Conservation (phyloP, 768 basidiomycete genomes). For the Lepiota venenata region DNA sequence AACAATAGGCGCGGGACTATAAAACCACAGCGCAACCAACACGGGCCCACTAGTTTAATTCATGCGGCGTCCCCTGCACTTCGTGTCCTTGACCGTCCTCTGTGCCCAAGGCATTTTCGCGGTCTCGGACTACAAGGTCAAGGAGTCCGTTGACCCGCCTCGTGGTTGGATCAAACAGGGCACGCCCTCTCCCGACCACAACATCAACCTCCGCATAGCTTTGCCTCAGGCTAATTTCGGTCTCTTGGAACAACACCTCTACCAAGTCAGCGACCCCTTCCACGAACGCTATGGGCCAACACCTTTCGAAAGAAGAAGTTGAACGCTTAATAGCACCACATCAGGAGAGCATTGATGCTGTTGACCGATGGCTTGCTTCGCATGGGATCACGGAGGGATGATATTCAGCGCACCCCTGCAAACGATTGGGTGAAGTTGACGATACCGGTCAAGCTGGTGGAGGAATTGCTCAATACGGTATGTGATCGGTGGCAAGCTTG, state of each 20-base stretch:
- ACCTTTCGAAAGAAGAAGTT: conserved; percentile 64
- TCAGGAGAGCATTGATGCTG: conserved; percentile 46
- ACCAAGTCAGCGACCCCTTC: conserved; percentile 52
- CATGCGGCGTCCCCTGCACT: conserved; percentile 10
- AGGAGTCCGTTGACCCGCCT: conserved; percentile 35
- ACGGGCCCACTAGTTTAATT: neutral
- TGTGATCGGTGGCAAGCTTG: neutral
- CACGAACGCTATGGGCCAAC: conserved; percentile 48
- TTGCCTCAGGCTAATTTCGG: conserved; percentile 49
- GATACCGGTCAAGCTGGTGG: conserved; percentile 55
- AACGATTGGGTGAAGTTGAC: conserved; percentile 64
- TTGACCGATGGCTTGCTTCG: conserved; percentile 57
- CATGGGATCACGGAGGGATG: conserved; percentile 48
- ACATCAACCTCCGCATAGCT: conserved; percentile 53
- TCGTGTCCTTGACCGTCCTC: neutral
- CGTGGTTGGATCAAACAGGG: conserved; percentile 46
- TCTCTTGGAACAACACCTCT: conserved; percentile 46
- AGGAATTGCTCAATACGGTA: conserved; percentile 65
- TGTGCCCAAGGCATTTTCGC: conserved; percentile 16
- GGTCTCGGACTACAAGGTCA: conserved; percentile 22
- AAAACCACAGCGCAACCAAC: neutral
- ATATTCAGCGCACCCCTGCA: conserved; percentile 50
- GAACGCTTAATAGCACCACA: conserved; percentile 61
- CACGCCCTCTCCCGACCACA: conserved; percentile 40
- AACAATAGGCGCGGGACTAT: neutral